A percentile compares a stretch with the other conserved stretches of the same genome.
phyloP scores from a whole-genome alignment of 768 basidiomycete genomes.

The Cyclocybe cylindracea region DNA sequence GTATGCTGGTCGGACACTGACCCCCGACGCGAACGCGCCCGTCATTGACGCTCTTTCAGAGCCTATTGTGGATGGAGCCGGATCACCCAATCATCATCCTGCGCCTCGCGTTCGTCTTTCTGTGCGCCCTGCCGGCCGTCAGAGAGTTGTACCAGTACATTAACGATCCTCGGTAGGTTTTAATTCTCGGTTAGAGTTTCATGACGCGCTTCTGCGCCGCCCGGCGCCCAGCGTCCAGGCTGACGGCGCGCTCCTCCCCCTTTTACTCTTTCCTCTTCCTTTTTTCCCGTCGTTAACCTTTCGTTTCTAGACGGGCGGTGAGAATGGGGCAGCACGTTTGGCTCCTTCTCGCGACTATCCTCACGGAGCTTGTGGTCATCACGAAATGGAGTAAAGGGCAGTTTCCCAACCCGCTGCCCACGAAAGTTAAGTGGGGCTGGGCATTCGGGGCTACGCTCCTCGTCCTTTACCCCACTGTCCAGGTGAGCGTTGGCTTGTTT shows the following conservation, averaged over 20 bases:
- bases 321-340: slow-evolving; percentile 91
- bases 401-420: slow-evolving; percentile 66
- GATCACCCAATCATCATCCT: slow-evolving; percentile 84
- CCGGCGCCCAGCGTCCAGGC: neutral
- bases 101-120: slow-evolving; percentile 72
- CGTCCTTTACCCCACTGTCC: slow-evolving; percentile 66
- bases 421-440: slow-evolving; percentile 67
- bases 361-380: slow-evolving; percentile 80
- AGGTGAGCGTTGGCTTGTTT: slow-evolving; percentile 43
- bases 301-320: slow-evolving; percentile 62
- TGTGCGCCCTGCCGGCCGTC: slow-evolving; percentile 86
- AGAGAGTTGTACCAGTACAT: slow-evolving; percentile 84
- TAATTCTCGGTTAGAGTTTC: slow-evolving; percentile 8
- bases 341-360: slow-evolving; percentile 83
- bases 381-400: slow-evolving; percentile 80
- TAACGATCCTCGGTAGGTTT: slow-evolving; percentile 71
- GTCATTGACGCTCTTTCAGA: slow-evolving; percentile 29
- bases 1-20: too few species aligned
- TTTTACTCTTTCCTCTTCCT: neutral
- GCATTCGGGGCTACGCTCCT: slow-evolving; percentile 56
- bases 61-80: slow-evolving; percentile 85
- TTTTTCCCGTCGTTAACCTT: neutral
- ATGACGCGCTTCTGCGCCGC: neutral
- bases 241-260: neutral
- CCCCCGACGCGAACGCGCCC: neutral